Conservation (phyloP, 2,329 filamentous ascomycete genomes). For the Alternaria sp. region DNA sequence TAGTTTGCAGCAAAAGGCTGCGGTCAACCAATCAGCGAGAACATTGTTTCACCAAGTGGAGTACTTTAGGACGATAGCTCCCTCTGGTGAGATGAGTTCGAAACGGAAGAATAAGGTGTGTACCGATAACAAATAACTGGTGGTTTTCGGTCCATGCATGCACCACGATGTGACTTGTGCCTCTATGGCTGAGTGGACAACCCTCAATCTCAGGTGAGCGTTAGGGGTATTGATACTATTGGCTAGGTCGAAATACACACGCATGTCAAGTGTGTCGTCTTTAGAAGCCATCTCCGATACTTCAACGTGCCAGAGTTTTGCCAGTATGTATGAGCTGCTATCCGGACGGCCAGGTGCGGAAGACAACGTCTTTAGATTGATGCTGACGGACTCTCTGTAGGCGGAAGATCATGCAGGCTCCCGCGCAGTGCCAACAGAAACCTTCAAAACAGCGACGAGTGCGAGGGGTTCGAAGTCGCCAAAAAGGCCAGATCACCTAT, state of each 20-base stretch:
- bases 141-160: not conserved
- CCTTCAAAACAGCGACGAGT: not conserved
- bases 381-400: not conserved
- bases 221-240: not conserved
- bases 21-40: not conserved
- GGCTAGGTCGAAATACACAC: not conserved
- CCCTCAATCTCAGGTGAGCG: not conserved
- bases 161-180: too few species aligned
- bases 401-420: slow-evolving; percentile 14
- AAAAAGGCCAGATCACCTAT: slow-evolving; percentile 2
- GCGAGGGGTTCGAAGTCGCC: not conserved
- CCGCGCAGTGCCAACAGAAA: slow-evolving; percentile 4
- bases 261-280: not conserved
- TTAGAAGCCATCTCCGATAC: not conserved
- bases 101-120: not conserved
- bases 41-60: not conserved
- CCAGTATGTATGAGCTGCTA: not conserved
- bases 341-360: not conserved
- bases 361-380: not conserved
- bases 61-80: not conserved
- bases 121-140: not conserved
- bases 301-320: not conserved
- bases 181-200: not conserved
- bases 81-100: not conserved
- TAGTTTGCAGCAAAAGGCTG: too few species aligned